Base-by-base conservation (phyloP, 768 basidiomycete genomes). In the Candolleomyces aberdarensis region DNA sequence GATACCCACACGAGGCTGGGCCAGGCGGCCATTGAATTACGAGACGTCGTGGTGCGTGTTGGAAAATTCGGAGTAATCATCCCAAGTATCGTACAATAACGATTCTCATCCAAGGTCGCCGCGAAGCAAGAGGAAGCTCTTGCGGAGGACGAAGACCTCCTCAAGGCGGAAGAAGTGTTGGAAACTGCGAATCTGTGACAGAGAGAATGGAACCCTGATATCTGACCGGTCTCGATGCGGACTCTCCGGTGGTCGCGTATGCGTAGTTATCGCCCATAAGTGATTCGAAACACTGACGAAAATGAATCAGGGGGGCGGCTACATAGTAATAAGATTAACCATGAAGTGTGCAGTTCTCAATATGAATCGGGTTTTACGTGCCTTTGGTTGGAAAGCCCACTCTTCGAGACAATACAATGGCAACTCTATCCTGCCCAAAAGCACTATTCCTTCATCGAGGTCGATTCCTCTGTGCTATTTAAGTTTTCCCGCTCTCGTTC, bases 1-100 rank as follows among this genome's bases (percentile, higher is more conserved):
- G 91, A 94, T 69, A 81, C 87, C 20, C 75, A 77, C 58, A 79
- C 71, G 58, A 82, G 89, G 51, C 75, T 92, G n/a, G 83, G 78
- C 51, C 83, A 79, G 67, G 86, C 85, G 36, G 78, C 78, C 32
- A 85, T 76, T 59, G 89, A 90, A 58, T 78, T 95, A 61, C 76
- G 80, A 64, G 81, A 83, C 60, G 73, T 92, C 50, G 71, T 92
- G 57, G 93, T 95, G 71, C 63, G 91, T 84, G 54, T 58, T 44
- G 48, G 44, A 26, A 26, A 61, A 52, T 26, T 19, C 22, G 39
- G 15, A 40, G 43, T 47, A 31, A 32, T 47, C 39, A 6, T 40
- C 15, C 29, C 19, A 55, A 31, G 62, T 62, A 39, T 58, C 50
- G 58, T 36, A 57, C 50, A 54, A 60, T 68, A 69, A 64, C 58